These are phyloP conservation scores for Lentinus brumalis DNA, from an alignment of 768 basidiomycete species.

Conservation along the genomic window DNA sequence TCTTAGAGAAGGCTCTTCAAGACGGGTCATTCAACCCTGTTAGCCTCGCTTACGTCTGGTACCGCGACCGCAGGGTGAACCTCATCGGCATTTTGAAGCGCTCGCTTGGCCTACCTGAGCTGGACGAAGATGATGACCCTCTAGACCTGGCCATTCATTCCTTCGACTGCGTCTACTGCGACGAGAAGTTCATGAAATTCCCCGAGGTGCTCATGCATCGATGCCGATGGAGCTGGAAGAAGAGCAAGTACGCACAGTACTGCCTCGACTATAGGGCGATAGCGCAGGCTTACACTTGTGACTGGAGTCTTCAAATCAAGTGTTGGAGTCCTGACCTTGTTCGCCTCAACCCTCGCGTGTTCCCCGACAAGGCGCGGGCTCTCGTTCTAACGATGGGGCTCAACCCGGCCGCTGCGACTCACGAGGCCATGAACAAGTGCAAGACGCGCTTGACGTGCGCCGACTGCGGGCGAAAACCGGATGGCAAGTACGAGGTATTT, in stretches of 20 bases:
- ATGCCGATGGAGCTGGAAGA: not conserved
- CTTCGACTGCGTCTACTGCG: constrained; percentile 3
- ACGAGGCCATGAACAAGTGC: not conserved
- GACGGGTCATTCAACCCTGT: no score
- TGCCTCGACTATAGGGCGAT: not conserved
- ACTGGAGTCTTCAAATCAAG: no score
- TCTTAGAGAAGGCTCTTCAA: not conserved
- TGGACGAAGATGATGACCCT: not conserved
- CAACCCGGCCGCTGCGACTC: not conserved
- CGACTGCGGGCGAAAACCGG: not conserved
- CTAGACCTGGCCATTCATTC: not conserved
- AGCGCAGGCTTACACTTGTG: not conserved
- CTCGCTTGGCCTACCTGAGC: not conserved
- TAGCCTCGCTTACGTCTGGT: not conserved
- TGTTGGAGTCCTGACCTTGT: not conserved
- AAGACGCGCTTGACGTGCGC: constrained; percentile 3
- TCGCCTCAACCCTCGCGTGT: not conserved
- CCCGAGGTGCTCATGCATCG: constrained; percentile 8
- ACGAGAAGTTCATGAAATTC: constrained; percentile 5
- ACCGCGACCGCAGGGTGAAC: not conserved
- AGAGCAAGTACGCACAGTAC: not conserved
- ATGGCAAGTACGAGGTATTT: not conserved
- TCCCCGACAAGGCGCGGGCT: not conserved
- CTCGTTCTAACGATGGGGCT: constrained; percentile 5
- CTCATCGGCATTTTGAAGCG: not conserved